phyloP scores from a whole-genome alignment of 495 filamentous ascomycete species.

The Aspergillus ellipticus region DNA sequence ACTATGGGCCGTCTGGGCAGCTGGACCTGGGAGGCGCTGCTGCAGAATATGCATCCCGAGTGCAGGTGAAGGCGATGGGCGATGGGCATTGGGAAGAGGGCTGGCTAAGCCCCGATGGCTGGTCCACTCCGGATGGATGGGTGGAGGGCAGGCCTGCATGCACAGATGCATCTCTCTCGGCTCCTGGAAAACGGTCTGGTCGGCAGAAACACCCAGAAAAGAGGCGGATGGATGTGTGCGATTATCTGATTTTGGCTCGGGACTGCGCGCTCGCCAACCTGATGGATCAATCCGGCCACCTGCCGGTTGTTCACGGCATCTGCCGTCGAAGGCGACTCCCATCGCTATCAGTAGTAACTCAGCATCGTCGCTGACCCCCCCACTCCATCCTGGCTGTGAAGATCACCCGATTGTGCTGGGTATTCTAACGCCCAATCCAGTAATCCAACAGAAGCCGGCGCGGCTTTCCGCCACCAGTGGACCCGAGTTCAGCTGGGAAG shows the following conservation, averaged over 20 bases:
- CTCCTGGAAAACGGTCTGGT: slow-evolving; percentile 3
- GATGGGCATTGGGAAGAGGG: background rate
- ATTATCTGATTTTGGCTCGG: no score
- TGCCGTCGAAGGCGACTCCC: background rate
- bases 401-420: slow-evolving; percentile 20
- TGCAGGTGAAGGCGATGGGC: background rate
- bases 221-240: no score
- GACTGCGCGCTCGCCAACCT: no score
- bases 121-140: slow-evolving; percentile 12
- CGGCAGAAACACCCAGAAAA: background rate
- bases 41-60: no score
- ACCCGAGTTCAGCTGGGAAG: slow-evolving; percentile 10
- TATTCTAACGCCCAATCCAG: background rate
- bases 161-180: slow-evolving; percentile 6
- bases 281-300: background rate
- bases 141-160: background rate
- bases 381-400: slow-evolving; percentile 14
- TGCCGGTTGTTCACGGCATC: background rate
- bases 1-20: background rate
- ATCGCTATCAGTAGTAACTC: background rate
- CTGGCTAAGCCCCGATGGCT: slow-evolving; percentile 19
- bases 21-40: background rate
- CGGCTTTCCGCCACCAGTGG: slow-evolving; percentile 12
- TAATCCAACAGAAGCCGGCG: background rate
- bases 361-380: slow-evolving; percentile 1